Conservation (phyloP, 2,329 filamentous ascomycete species). For the Neocucurbitaria cava region DNA sequence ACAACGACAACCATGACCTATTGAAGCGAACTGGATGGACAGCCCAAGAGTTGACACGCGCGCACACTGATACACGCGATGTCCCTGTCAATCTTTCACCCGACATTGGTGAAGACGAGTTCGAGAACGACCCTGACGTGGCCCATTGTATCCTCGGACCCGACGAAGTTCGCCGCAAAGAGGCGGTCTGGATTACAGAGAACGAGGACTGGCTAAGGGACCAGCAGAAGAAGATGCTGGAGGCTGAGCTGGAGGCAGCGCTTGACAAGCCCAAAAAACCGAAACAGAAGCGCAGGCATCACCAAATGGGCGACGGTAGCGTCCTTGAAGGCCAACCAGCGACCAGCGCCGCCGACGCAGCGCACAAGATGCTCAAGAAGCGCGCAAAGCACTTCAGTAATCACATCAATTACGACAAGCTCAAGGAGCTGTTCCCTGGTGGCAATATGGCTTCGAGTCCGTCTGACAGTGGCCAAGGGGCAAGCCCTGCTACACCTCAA, state of each 20-base stretch:
- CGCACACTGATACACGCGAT: constrained; percentile 33
- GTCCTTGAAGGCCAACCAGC: constrained; percentile 53
- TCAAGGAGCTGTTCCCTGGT: constrained; percentile 51
- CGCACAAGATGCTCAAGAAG: constrained; percentile 55
- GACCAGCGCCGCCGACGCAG: constrained; percentile 54
- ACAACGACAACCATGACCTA: constrained; percentile 38
- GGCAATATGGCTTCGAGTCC: constrained; percentile 19
- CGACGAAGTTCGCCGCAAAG: constrained; percentile 80
- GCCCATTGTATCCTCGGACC: constrained; percentile 76
- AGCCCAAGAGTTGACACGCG: constrained; percentile 37
- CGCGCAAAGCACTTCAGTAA: constrained; percentile 52
- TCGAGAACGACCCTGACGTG: constrained; percentile 89
- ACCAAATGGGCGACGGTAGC: constrained; percentile 49
- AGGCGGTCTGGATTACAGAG: constrained; percentile 91
- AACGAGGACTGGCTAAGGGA: constrained; percentile 93
- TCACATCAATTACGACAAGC: constrained; percentile 56
- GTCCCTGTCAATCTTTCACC: constrained; percentile 42
- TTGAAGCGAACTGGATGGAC: constrained; percentile 34
- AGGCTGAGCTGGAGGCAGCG: constrained; percentile 69
- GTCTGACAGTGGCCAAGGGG: constrained; percentile 27
- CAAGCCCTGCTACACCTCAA: constrained; percentile 26
- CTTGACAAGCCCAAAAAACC: constrained; percentile 58
- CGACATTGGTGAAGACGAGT: constrained; percentile 80
- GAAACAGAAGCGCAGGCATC: constrained; percentile 52
- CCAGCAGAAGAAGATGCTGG: constrained; percentile 83